These are phyloP conservation scores for Phalaenopsis aphrodite DNA, from an alignment of 106 monocot genomes.

Conservation along the genomic window DNA sequence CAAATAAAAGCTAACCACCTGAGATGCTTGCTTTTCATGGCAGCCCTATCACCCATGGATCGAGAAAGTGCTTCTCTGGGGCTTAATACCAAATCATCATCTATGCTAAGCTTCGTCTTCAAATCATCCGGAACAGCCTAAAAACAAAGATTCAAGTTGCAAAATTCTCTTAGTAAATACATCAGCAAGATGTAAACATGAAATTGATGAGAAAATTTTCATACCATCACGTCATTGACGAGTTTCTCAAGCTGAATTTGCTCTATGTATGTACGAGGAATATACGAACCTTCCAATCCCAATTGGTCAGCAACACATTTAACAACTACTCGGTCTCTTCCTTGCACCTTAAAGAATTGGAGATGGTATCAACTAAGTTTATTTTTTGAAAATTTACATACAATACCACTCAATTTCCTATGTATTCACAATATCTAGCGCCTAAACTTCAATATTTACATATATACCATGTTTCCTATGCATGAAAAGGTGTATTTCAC, in stretches of 20 bases:
- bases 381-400: neutral
- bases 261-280: conserved; percentile 86
- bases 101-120: conserved; percentile 77
- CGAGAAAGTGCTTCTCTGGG: conserved; percentile 73
- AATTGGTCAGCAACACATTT: conserved; percentile 58
- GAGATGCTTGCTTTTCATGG: conserved; percentile 56
- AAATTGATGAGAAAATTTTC: neutral
- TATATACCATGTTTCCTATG: too few species aligned
- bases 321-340: conserved; percentile 69
- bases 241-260: conserved; percentile 97
- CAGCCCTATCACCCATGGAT: conserved; percentile 61
- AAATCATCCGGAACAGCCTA: conserved; percentile 94
- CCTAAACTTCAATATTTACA: too few species aligned
- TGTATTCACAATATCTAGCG: too few species aligned
- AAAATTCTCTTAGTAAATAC: neutral
- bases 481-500: too few species aligned
- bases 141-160: conserved; percentile 7
- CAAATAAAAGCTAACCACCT: conserved; percentile 34
- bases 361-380: neutral
- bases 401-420: too few species aligned
- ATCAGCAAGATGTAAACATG: neutral
- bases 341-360: conserved; percentile 71
- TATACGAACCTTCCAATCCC: conserved; percentile 88
- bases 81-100: conserved; percentile 57
- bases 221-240: conserved; percentile 80